Evolutionary conservation across 2,329 filamentous ascomycete genomes (phyloP).

Genomic region (Alternaria sp.): DNA sequence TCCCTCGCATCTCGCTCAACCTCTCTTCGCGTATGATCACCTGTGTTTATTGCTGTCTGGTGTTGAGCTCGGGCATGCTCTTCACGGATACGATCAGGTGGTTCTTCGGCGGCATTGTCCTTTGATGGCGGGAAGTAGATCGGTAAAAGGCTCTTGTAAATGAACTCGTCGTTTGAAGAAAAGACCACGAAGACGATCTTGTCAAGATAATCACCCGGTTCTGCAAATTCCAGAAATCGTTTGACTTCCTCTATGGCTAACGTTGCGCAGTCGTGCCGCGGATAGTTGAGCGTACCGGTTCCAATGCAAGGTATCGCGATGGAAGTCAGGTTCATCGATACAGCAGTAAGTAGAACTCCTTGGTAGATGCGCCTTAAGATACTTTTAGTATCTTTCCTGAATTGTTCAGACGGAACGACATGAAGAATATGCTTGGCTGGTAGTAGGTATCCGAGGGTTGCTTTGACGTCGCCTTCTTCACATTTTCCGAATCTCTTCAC

Average conservation of each 20-base stretch:
- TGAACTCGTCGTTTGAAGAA: conserved; percentile 40
- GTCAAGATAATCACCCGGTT: conserved; percentile 31
- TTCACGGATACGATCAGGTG: conserved; percentile 39
- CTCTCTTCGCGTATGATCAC: conserved; percentile 36
- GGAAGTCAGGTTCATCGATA: conserved; percentile 37
- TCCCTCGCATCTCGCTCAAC: conserved; percentile 33
- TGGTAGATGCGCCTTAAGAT: conserved; percentile 42
- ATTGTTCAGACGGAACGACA: conserved; percentile 39
- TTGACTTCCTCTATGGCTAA: conserved; percentile 48
- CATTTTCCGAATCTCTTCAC: conserved; percentile 35
- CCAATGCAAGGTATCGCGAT: conserved; percentile 48
- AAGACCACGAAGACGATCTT: conserved; percentile 47
- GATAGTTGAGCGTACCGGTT: conserved; percentile 43
- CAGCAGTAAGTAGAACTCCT: conserved; percentile 37
- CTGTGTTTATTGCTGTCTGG: conserved; percentile 32
- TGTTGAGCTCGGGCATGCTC: conserved; percentile 34
- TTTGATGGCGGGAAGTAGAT: conserved; percentile 43
- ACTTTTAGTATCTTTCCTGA: conserved; percentile 34
- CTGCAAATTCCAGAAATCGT: conserved; percentile 39
- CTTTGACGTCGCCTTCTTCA: conserved; percentile 41
- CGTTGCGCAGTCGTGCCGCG: conserved; percentile 38
- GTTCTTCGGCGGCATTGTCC: conserved; percentile 4
- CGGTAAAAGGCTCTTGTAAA: conserved; percentile 46
- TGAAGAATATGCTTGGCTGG: conserved; percentile 45
- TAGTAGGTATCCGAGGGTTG: conserved; percentile 38